Conservation (phyloP, 2,329 filamentous ascomycete species). For the Botrytis deweyae region DNA sequence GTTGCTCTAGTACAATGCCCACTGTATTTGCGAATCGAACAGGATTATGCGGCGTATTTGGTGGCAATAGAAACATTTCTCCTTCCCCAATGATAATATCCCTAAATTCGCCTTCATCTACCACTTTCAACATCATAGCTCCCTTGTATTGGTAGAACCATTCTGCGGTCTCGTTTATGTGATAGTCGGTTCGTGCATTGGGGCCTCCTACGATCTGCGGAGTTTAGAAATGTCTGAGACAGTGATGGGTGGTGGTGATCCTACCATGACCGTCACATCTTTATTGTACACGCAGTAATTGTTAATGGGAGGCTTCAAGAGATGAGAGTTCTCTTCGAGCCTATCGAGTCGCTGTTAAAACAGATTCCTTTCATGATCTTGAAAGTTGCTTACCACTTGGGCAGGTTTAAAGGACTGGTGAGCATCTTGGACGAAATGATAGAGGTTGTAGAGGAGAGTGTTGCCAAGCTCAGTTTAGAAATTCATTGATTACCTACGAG, state of each 20-base stretch:
- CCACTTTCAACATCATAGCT: conserved; percentile 89
- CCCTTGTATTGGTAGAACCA: conserved; percentile 98
- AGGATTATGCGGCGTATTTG: conserved; percentile 95
- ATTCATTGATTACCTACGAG: background rate
- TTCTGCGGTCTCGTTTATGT: conserved; percentile 94
- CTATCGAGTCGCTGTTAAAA: conserved; percentile 47
- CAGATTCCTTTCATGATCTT: background rate
- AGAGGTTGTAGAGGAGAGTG: background rate
- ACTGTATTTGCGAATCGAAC: conserved; percentile 91
- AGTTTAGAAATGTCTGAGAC: conserved; percentile 9
- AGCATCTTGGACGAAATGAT: conserved; percentile 30
- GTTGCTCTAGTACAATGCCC: conserved; percentile 90
- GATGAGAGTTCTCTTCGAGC: conserved; percentile 87
- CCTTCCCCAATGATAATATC: conserved; percentile 91
- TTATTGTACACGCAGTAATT: conserved; percentile 96
- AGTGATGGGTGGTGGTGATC: conserved; percentile 8
- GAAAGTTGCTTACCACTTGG: conserved; percentile 35
- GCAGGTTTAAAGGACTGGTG: conserved; percentile 36
- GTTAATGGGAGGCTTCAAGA: conserved; percentile 82
- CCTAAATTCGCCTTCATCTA: conserved; percentile 70
- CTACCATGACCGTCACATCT: conserved; percentile 76
- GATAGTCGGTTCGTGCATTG: conserved; percentile 95
- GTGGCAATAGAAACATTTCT: conserved; percentile 87
- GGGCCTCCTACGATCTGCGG: conserved; percentile 87
- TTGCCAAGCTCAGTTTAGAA: background rate